Base-by-base conservation (phyloP, 1,284 basidiomycete species). In the Ceratobasidium theobromae region DNA sequence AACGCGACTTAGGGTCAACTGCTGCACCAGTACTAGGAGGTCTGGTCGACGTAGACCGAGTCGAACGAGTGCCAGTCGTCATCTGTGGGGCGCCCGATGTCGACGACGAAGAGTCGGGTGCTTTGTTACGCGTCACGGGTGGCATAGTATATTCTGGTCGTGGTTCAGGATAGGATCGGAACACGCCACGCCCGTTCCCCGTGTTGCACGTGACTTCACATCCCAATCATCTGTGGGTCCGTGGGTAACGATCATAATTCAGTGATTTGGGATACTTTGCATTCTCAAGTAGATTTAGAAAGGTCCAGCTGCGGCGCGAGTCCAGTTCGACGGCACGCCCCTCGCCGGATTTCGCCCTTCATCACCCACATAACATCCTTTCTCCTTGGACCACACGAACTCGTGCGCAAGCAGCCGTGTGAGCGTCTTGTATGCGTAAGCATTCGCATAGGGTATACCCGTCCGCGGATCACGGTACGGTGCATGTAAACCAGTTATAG, bases 381-480 rank as follows among this genome's bases (percentile, higher is more conserved):
- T 46, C 28, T 65, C 66, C 21, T 70, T 66, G 16, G 69, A 68
- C 89, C 89, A 91, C 2, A 82, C 76, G 72, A 83, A 89, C 67
- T 85, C 82, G 71, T 90, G 86, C 12, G 78, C 76, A 23, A 91
- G 72, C 2, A 92, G 70, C 46, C 76, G 77, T 3, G 82, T 84
- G 40, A 93, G 76, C 1, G 80, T 80, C 35, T 81, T 73, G 73
- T 84, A 95, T 11, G 89, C 89, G n/a, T 77, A 75, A 3, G 82
- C 73, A 69, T 87, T 83, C 1, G 90, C 88, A 73, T 84, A 95
- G 0, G 92, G 89, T 1, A 89, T 86, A 8, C 86, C 86, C 0
- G 87, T 87, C 40, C 84, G 79, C 2, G 91, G 90, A 73, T 94
- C 91, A 38, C 83, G 74, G 72, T 94, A 95, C 30, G 78, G 67